Conservation (phyloP, 495 filamentous ascomycete species). For the Podospora fimiseda region DNA sequence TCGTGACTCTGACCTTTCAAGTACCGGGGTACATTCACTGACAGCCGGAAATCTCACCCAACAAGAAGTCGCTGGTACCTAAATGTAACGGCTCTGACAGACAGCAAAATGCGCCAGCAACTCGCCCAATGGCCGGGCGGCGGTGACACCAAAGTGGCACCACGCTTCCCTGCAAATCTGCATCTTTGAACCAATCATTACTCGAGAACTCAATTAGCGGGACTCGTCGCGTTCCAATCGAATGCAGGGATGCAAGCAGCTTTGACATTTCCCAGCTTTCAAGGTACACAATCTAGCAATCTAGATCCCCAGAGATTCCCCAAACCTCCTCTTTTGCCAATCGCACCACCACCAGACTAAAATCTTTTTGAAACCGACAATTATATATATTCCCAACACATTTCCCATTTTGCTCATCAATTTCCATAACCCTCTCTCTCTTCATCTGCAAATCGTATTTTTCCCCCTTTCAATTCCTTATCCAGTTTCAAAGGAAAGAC, state of each 20-base stretch:
- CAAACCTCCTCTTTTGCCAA: not conserved
- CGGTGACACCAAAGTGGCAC: not conserved
- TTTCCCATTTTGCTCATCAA: not conserved
- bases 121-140: not conserved
- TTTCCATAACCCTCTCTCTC: not conserved
- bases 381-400: not conserved
- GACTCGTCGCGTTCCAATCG: not conserved
- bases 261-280: not conserved
- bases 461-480: not conserved
- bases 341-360: slow-evolving; percentile 1
- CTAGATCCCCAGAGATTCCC: not conserved
- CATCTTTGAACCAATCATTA: not conserved
- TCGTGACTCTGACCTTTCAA: no score
- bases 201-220: not conserved
- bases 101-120: not conserved
- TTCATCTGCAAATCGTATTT: not conserved
- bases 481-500: not conserved
- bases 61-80: not conserved
- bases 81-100: not conserved
- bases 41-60: not conserved
- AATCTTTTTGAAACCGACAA: slow-evolving; percentile 1
- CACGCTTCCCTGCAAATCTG: not conserved
- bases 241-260: not conserved
- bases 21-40: no score
- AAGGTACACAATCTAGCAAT: not conserved